A percentile compares a stretch with the other conserved stretches of the same genome.
These are phyloP conservation scores for Phytophthora sansomeana DNA, from an alignment of 352 stramenopile species.

Conservation along the genomic window DNA sequence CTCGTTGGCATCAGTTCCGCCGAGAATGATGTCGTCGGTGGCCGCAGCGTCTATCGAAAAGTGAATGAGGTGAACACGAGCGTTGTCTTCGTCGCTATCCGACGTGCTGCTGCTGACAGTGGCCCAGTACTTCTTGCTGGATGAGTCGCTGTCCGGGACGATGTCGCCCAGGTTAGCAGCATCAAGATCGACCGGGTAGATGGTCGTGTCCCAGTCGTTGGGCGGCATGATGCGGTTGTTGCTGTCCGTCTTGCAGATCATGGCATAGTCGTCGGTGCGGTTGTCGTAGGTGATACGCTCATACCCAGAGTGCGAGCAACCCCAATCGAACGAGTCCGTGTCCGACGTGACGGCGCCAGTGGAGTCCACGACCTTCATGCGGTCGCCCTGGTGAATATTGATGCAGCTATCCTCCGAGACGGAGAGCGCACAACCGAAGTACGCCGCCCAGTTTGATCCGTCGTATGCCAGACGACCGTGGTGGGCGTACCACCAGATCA, in stretches of 20 bases:
- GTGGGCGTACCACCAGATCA: conserved; percentile 71
- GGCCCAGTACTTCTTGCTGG: conserved; percentile 55
- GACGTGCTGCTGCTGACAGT: conserved; percentile 44
- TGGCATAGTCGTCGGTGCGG: conserved; percentile 46
- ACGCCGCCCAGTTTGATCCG: conserved; percentile 60
- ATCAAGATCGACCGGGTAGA: conserved; percentile 56
- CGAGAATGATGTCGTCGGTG: conserved; percentile 53
- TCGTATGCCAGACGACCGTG: conserved; percentile 63
- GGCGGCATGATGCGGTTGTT: conserved; percentile 71
- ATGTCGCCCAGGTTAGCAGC: conserved; percentile 60
- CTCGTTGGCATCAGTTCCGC: conserved; percentile 50
- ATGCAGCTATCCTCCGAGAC: conserved; percentile 54
- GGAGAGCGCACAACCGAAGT: conserved; percentile 58
- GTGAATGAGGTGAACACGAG: conserved; percentile 58
- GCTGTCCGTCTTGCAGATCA: conserved; percentile 67
- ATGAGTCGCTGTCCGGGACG: conserved; percentile 35
- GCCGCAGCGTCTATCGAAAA: conserved; percentile 46
- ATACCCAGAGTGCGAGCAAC: conserved; percentile 62
- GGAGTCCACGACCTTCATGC: conserved; percentile 58
- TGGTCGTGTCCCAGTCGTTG: conserved; percentile 50
- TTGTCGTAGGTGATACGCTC: conserved; percentile 60
- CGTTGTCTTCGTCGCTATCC: conserved; percentile 43
- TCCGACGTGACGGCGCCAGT: conserved; percentile 41
- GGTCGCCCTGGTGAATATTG: conserved; percentile 70
- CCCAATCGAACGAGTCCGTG: conserved; percentile 53